Evolutionary conservation across 371 early-diverging fungal genomes (phyloP).

Genomic region (Mycotypha africana): DNA sequence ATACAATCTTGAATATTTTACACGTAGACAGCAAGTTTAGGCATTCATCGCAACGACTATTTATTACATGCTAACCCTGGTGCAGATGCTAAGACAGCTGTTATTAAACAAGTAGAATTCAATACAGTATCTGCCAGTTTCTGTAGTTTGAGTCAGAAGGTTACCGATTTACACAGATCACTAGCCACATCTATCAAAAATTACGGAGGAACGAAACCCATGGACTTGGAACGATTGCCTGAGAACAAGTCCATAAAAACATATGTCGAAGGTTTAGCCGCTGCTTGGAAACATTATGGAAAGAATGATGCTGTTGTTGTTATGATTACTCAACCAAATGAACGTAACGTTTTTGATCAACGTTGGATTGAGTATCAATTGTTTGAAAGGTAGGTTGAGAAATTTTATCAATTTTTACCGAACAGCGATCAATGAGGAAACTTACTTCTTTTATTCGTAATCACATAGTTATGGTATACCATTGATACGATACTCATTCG

Average conservation of each 20-base stretch:
- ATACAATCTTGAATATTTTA: slow-evolving; percentile 6
- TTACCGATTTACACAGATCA: slow-evolving; percentile 79
- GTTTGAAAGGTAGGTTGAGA: slow-evolving; percentile 57
- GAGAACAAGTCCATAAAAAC: slow-evolving; percentile 63
- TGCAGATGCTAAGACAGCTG: slow-evolving; percentile 28
- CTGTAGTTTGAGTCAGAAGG: slow-evolving; percentile 72
- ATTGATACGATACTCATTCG: slow-evolving; percentile 61
- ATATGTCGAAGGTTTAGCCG: slow-evolving; percentile 77
- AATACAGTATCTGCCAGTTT: slow-evolving; percentile 96
- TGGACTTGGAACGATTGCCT: slow-evolving; percentile 59
- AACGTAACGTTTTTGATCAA: slow-evolving; percentile 94
- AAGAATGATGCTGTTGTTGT: slow-evolving; percentile 75
- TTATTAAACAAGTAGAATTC: slow-evolving; percentile 92
- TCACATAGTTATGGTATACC: slow-evolving; percentile 56
- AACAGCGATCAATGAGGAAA: not conserved
- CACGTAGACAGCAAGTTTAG: slow-evolving; percentile 66
- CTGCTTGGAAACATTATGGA: slow-evolving; percentile 76
- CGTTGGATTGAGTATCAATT: slow-evolving; percentile 84
- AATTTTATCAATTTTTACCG: not conserved
- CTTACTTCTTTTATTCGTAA: not conserved
- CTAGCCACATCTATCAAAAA: not conserved
- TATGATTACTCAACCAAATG: slow-evolving; percentile 91
- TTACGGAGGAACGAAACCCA: slow-evolving; percentile 1
- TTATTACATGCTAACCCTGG: slow-evolving; percentile 66
- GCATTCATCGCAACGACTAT: slow-evolving; percentile 93